Evolutionary conservation across 1,139 yeast genomes (phyloP).

Genomic region (Hyphopichia wangnamkhiaoensis): DNA sequence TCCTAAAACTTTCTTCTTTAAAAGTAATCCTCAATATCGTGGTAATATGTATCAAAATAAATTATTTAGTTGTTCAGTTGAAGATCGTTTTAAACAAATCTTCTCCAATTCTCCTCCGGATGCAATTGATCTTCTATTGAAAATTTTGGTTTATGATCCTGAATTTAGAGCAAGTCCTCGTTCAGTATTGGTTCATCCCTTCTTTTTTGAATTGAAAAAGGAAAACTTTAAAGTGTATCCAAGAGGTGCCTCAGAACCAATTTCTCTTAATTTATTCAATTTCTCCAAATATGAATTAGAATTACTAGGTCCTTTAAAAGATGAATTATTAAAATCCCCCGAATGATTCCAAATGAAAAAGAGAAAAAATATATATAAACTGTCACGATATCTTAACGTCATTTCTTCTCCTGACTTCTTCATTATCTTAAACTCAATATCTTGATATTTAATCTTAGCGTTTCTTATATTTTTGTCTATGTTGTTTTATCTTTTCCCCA

Average conservation of each 20-base stretch:
- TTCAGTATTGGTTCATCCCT: slow-evolving; percentile 67
- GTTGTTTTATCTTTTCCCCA: neutral
- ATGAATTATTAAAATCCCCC: slow-evolving; percentile 26
- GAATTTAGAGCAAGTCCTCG: slow-evolving; percentile 65
- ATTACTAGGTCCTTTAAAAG: slow-evolving; percentile 45
- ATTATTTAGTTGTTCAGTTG: slow-evolving; percentile 60
- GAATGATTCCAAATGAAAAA: slow-evolving; percentile 2
- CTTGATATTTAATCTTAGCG: neutral
- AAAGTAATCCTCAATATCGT: slow-evolving; percentile 70
- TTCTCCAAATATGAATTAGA: slow-evolving; percentile 56
- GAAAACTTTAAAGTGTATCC: slow-evolving; percentile 61
- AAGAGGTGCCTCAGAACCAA: slow-evolving; percentile 46
- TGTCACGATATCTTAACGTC: too few relatives aligned
- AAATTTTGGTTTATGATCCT: slow-evolving; percentile 73
- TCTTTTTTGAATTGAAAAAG: slow-evolving; percentile 66
- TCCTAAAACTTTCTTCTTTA: slow-evolving; percentile 69
- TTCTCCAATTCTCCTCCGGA: slow-evolving; percentile 69
- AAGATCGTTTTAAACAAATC: slow-evolving; percentile 65
- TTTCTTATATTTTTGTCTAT: too few relatives aligned
- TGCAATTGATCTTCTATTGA: slow-evolving; percentile 70
- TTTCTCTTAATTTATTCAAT: slow-evolving; percentile 49
- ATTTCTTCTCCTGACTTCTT: too few relatives aligned
- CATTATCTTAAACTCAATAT: neutral
- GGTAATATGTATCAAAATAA: slow-evolving; percentile 75
- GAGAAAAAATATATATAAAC: too few relatives aligned